Evolutionary conservation across 495 filamentous ascomycete genomes (phyloP).

Genomic region (Pyrenula aspistea): DNA sequence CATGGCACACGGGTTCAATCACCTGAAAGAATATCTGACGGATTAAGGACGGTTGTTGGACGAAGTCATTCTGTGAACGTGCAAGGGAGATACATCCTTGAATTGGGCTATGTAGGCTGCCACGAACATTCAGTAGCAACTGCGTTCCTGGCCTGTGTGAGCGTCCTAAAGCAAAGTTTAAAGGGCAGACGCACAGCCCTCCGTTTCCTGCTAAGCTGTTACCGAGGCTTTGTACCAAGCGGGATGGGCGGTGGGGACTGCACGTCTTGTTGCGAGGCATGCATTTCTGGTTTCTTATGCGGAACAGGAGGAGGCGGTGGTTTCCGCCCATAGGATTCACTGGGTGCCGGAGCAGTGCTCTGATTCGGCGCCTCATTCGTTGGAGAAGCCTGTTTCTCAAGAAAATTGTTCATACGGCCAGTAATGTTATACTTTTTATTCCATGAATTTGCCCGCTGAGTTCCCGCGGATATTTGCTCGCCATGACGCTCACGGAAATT

Average conservation of each 20-base stretch:
- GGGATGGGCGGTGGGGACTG: constrained; percentile 29
- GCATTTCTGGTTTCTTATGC: constrained; percentile 36
- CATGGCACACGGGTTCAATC: no score
- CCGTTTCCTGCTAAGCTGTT: constrained; percentile 6
- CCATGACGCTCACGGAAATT: constrained; percentile 66
- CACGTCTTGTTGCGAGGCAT: constrained; percentile 13
- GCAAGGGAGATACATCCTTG: no score
- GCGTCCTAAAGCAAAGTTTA: no score
- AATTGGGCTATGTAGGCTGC: no score
- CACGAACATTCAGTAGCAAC: no score
- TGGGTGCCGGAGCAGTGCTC: constrained; percentile 7
- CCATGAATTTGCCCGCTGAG: constrained; percentile 43
- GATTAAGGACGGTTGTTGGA: no score
- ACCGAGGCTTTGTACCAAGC: constrained; percentile 30
- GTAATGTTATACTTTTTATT: constrained; percentile 38
- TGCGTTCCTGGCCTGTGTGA: no score
- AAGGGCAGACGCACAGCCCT: not conserved
- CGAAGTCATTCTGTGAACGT: no score
- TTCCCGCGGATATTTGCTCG: constrained; percentile 56
- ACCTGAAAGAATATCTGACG: no score
- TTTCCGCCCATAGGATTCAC: constrained; percentile 38
- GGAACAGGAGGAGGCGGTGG: constrained; percentile 59
- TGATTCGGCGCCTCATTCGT: constrained; percentile 12
- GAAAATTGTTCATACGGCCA: constrained; percentile 20
- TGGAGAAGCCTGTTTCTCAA: constrained; percentile 22